Percentiles rank a stretch among this genome's conserved stretches.
Conservation (phyloP, 225 moss, liverwort and hornwort genomes). For the Marchantia paleacea region DNA sequence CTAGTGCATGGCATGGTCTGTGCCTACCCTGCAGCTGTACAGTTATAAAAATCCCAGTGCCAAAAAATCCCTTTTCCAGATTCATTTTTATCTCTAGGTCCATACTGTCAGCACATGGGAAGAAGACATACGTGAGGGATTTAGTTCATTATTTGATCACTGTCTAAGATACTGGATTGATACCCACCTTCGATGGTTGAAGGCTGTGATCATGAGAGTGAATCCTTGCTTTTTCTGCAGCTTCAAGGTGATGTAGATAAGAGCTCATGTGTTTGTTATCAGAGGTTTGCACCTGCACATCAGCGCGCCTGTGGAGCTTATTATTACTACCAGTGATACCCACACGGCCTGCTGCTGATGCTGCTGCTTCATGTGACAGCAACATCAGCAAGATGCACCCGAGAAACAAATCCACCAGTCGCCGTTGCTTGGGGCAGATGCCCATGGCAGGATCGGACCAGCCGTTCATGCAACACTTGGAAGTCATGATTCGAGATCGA, state of each 20-base stretch:
- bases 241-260: background rate
- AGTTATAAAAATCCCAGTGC: too few relatives aligned
- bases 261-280: background rate
- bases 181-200: background rate
- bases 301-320: background rate
- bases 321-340: too few relatives aligned
- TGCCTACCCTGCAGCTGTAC: too few relatives aligned
- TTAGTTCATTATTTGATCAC: background rate
- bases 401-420: background rate
- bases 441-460: background rate
- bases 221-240: background rate
- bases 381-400: background rate
- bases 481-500: too few relatives aligned
- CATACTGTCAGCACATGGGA: too few relatives aligned
- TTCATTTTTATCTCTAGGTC: background rate
- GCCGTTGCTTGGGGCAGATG: background rate
- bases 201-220: background rate
- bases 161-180: too few relatives aligned
- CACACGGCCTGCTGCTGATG: background rate
- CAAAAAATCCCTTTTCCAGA: background rate
- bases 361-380: background rate
- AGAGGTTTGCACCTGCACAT: constrained; percentile 15
- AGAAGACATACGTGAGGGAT: too few relatives aligned
- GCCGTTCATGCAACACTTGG: too few relatives aligned
- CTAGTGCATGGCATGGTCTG: too few relatives aligned